Conservation (phyloP, 148 eudicot genomes). For the Persicaria tinctoria region DNA sequence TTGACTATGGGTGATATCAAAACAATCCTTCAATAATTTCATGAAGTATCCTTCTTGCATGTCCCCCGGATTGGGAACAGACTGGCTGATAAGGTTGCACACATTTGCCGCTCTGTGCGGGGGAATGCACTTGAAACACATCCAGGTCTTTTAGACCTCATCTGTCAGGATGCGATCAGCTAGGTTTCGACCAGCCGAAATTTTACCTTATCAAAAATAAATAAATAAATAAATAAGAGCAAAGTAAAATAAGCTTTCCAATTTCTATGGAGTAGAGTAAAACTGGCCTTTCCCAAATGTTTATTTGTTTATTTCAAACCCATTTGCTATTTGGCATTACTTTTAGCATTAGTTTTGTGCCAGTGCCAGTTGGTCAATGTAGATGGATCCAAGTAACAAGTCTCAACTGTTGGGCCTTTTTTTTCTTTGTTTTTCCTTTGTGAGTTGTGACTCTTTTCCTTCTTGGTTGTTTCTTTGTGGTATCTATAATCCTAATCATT, state of each 20-base stretch:
- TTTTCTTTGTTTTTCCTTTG: neutral
- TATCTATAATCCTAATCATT: neutral
- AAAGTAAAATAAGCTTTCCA: neutral
- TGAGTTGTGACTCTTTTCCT: neutral
- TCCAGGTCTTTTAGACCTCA: no score
- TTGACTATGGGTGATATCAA: no score
- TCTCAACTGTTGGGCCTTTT: neutral
- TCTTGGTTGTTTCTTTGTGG: neutral
- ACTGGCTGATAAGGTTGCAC: no score
- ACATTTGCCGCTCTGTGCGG: no score
- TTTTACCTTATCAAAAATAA: no score
- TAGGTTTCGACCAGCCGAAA: no score
- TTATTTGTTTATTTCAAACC: neutral
- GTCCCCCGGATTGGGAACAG: no score
- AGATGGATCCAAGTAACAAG: constrained; percentile 2
- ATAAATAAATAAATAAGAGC: no score
- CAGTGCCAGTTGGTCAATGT: neutral
- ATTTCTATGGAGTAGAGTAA: neutral
- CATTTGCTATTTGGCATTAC: neutral
- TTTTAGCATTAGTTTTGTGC: neutral
- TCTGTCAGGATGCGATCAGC: no score
- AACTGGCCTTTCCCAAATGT: neutral
- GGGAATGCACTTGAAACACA: no score
- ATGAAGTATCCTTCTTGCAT: no score
- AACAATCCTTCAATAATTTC: no score